phyloP scores from a whole-genome alignment of 768 basidiomycete species.

The Mycena floridula region DNA sequence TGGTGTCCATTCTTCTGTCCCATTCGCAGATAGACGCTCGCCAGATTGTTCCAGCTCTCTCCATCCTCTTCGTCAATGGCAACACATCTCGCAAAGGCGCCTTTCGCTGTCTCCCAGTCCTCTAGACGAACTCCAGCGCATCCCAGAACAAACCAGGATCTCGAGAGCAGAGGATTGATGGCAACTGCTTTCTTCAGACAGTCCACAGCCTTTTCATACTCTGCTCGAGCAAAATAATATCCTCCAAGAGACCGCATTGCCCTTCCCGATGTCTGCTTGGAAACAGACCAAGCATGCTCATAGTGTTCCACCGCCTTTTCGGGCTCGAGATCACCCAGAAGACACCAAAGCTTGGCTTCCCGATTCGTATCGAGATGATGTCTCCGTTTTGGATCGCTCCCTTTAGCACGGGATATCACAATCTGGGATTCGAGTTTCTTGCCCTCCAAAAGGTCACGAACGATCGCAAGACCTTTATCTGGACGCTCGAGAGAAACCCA shows the following conservation, averaged over 20 bases:
- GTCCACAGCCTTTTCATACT: slow-evolving; percentile 55
- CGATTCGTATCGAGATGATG: slow-evolving; percentile 54
- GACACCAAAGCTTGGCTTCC: slow-evolving; percentile 91
- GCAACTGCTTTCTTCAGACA: slow-evolving; percentile 70
- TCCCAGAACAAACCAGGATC: slow-evolving; percentile 96
- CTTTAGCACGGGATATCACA: slow-evolving; percentile 58
- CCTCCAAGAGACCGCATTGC: slow-evolving; percentile 92
- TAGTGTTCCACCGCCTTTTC: slow-evolving; percentile 69
- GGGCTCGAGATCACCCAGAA: slow-evolving; percentile 88
- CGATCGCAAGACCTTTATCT: slow-evolving; percentile 74
- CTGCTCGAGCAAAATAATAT: slow-evolving; percentile 62
- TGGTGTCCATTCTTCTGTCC: slow-evolving; percentile 13
- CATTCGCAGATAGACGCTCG: slow-evolving; percentile 87
- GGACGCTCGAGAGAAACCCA: slow-evolving; percentile 75
- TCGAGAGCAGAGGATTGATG: slow-evolving; percentile 84
- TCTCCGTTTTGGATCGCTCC: slow-evolving; percentile 33
- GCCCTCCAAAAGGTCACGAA: slow-evolving; percentile 81
- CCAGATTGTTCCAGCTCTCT: slow-evolving; percentile 98
- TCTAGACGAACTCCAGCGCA: slow-evolving; percentile 82
- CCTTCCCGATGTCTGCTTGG: slow-evolving; percentile 73
- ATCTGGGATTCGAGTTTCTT: slow-evolving; percentile 76
- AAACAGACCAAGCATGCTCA: slow-evolving; percentile 78
- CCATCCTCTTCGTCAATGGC: slow-evolving; percentile 92
- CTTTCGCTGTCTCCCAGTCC: slow-evolving; percentile 77
- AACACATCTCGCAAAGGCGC: slow-evolving; percentile 83